Base-by-base conservation (phyloP, 2,329 filamentous ascomycete species). In the Colletotrichum sp. region DNA sequence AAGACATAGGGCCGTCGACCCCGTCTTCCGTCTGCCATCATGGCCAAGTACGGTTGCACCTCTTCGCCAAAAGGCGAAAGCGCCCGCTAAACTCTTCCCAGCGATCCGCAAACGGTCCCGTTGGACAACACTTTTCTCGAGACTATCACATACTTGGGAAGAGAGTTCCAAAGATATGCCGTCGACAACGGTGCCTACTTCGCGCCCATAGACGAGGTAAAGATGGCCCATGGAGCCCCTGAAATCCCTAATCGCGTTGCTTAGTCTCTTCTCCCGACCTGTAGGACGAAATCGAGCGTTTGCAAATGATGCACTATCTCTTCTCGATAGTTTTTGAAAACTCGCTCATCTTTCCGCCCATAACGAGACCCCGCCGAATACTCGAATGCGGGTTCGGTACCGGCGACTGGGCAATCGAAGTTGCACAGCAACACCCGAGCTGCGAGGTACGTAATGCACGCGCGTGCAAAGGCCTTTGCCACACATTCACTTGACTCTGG, bases 301-400 rank as follows among this genome's bases (percentile, higher is more conserved):
- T 94, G 74, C 90, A 92, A 71, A 84, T 90, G 72, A 89, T 93
- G 83, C 92, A 95, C 81, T 85, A 86, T 58, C 88, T 94, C 24
- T 89, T 95, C 78, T 88, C 86, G 76, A 88, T 85, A 78, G 86
- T 94, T 68, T 95, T 95, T 81, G 92, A 95, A 78, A 86, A 90
- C 74, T 89, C 92, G 78, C 86, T 94, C 30, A 90, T 95, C 79
- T 94, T 95, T 76, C 93, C 94, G n/a, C 92, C 92, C 8, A 85
- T 95, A 65, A 84, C 82, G 60, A 85, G 87, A 32, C 89, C 90
- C 28, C 85, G 86, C 78, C 90, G 89, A 80, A 89, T 95, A 57
- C 87, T 96, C 32, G 94, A 96, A 74, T 95, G 93, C 79, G 94
- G 94, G 0, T 94, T 92, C 83, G 94, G 94, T 55, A 88, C 92